These are phyloP conservation scores for Lantana camara DNA, from an alignment of 257 asterid species.

Conservation along the genomic window DNA sequence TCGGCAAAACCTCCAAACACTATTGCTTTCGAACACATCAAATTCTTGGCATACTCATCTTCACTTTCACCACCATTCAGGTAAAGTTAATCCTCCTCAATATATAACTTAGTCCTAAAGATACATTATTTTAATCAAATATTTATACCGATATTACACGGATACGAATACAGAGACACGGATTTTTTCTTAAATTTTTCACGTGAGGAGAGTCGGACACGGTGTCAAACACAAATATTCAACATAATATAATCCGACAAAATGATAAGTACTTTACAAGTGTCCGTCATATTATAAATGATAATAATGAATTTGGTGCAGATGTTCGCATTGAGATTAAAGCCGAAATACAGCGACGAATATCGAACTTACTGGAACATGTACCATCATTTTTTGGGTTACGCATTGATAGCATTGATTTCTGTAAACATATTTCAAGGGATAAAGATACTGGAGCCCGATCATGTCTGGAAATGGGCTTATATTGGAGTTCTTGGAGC, in stretches of 20 bases:
- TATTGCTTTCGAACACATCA: conserved; percentile 45
- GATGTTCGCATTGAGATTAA: conserved; percentile 51
- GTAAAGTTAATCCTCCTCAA: conserved; percentile 33
- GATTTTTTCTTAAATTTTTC: no score
- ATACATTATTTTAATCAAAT: no score
- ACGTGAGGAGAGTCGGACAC: no score
- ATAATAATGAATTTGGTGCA: conserved; percentile 26
- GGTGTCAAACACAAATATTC: no score
- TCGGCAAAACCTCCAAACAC: conserved; percentile 40
- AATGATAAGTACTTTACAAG: no score
- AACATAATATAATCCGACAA: no score
- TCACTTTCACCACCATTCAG: conserved; percentile 56
- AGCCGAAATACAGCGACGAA: conserved; percentile 29
- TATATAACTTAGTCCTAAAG: no score
- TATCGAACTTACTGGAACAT: conserved; percentile 55
- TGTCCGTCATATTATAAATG: no score
- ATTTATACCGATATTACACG: no score
- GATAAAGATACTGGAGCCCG: conserved; percentile 38
- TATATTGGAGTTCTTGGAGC: conserved; percentile 41
- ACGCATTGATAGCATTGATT: conserved; percentile 40
- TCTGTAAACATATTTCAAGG: conserved; percentile 52
- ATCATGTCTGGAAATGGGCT: conserved; percentile 42
- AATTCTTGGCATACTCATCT: conserved; percentile 39
- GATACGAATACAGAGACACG: no score
- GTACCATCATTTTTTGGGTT: conserved; percentile 63